phyloP scores from a whole-genome alignment of 331 rosid genomes.

The Malus hybrid region DNA sequence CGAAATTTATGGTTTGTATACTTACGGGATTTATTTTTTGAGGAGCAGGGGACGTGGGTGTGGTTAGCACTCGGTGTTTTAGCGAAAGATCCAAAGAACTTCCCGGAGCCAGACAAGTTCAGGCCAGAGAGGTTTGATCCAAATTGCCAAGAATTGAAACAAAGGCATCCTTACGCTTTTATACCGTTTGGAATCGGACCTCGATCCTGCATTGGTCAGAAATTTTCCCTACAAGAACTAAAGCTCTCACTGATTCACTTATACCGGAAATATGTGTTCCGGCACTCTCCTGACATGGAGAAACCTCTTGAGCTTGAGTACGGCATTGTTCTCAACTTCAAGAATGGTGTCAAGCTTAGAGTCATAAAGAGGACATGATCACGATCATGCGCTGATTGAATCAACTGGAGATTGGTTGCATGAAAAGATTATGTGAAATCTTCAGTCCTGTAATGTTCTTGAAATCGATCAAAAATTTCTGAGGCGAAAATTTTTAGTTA shows the following conservation, averaged over 20 bases:
- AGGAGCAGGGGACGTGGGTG: constrained; percentile 87
- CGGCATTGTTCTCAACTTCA: constrained; percentile 87
- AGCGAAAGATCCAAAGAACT: constrained; percentile 75
- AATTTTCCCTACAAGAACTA: constrained; percentile 66
- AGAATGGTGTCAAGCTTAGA: constrained; percentile 71
- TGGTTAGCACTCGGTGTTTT: constrained; percentile 88
- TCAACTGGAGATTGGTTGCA: neutral
- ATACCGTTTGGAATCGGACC: constrained; percentile 93
- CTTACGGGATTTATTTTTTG: neutral
- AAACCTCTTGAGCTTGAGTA: constrained; percentile 69
- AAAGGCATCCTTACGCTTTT: constrained; percentile 79
- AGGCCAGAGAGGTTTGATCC: constrained; percentile 90
- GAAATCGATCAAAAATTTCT: neutral
- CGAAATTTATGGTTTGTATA: too few species aligned
- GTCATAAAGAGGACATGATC: constrained; percentile 31
- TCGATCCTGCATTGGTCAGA: constrained; percentile 83
- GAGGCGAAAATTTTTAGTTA: neutral
- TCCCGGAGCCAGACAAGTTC: constrained; percentile 88
- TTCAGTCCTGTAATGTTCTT: neutral
- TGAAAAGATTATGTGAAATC: neutral
- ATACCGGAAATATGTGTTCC: constrained; percentile 58
- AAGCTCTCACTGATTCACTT: constrained; percentile 77
- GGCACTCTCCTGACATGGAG: constrained; percentile 82
- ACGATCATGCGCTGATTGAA: neutral
- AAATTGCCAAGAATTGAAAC: constrained; percentile 59